Percentiles rank a stretch among this genome's conserved stretches.
These are phyloP conservation scores for Blastocystis sp. DNA, from an alignment of 352 stramenopile genomes.

Conservation along the genomic window DNA sequence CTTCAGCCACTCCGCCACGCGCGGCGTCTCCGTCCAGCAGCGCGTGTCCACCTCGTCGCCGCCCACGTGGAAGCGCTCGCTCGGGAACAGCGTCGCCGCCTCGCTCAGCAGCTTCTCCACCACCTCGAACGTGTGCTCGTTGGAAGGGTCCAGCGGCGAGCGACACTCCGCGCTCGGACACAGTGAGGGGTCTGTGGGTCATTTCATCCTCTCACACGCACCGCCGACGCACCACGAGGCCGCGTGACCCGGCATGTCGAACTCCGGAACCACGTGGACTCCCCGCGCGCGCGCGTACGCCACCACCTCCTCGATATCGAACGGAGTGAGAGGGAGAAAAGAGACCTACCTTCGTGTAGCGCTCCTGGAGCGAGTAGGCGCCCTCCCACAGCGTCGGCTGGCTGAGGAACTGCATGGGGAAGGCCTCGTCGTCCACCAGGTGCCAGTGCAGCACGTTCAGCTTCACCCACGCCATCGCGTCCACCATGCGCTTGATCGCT, in stretches of 20 bases:
- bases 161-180: slow-evolving; percentile 20
- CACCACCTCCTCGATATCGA: slow-evolving; percentile 53
- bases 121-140: slow-evolving; percentile 42
- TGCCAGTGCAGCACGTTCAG: slow-evolving; percentile 60
- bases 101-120: slow-evolving; percentile 51
- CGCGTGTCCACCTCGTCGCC: slow-evolving; percentile 59
- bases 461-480: slow-evolving; percentile 59
- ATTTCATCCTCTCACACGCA: not conserved
- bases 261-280: slow-evolving; percentile 57
- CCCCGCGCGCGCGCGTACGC: slow-evolving; percentile 50
- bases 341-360: slow-evolving; percentile 60
- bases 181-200: slow-evolving; percentile 23
- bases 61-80: slow-evolving; percentile 58
- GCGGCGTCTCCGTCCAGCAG: slow-evolving; percentile 54
- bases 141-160: slow-evolving; percentile 6
- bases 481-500: slow-evolving; percentile 57
- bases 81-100: slow-evolving; percentile 41
- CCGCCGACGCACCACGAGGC: slow-evolving; percentile 42
- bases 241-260: slow-evolving; percentile 56
- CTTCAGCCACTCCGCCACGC: slow-evolving; percentile 58
- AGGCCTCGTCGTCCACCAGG: slow-evolving; percentile 58
- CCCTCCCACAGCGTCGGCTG: slow-evolving; percentile 8
- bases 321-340: not conserved
- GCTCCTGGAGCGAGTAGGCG: slow-evolving; percentile 57
- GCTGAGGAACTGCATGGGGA: slow-evolving; percentile 41